Percentiles rank a stretch among this genome's conserved stretches.
Conservation (phyloP, 2,329 filamentous ascomycete species). For the Fusarium veterinarium region DNA sequence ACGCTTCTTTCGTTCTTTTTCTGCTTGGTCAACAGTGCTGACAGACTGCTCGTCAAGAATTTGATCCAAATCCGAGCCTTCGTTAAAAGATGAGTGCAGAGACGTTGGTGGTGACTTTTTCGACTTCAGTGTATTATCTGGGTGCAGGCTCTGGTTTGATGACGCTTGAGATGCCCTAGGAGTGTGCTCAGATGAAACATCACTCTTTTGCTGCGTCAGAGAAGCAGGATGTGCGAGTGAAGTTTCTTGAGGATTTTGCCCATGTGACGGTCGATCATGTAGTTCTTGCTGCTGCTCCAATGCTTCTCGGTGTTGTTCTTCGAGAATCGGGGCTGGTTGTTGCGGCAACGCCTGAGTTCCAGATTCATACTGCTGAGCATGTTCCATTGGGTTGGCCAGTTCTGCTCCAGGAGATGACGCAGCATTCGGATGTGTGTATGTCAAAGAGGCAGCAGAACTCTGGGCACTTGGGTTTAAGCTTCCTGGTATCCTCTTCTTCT, state of each 20-base stretch:
- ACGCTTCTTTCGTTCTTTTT: conserved; percentile 76
- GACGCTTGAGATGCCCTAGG: conserved; percentile 60
- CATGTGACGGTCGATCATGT: conserved; percentile 15
- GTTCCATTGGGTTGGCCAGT: conserved; percentile 59
- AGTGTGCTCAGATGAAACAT: conserved; percentile 58
- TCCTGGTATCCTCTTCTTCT: conserved; percentile 83
- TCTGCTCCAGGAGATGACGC: conserved; percentile 63
- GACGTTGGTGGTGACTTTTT: conserved; percentile 81
- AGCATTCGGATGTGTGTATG: conserved; percentile 54
- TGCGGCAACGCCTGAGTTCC: conserved; percentile 31
- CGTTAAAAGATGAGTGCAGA: conserved; percentile 80
- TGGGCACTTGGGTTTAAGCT: conserved; percentile 88
- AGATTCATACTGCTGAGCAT: conserved; percentile 31
- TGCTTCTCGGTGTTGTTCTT: conserved; percentile 35
- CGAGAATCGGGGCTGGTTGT: conserved; percentile 37
- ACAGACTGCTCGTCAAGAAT: conserved; percentile 66
- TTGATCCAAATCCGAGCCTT: conserved; percentile 83
- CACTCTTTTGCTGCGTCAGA: conserved; percentile 40
- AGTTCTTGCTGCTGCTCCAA: conserved; percentile 30
- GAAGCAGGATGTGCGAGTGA: conserved; percentile 28
- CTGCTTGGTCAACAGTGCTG: conserved; percentile 58
- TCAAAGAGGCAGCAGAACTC: conserved; percentile 84
- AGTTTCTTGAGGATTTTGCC: conserved; percentile 31
- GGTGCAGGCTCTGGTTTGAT: conserved; percentile 55
- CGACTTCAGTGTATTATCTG: conserved; percentile 67